phyloP scores from a whole-genome alignment of 257 asterid species.

The Jasminum sambac region DNA sequence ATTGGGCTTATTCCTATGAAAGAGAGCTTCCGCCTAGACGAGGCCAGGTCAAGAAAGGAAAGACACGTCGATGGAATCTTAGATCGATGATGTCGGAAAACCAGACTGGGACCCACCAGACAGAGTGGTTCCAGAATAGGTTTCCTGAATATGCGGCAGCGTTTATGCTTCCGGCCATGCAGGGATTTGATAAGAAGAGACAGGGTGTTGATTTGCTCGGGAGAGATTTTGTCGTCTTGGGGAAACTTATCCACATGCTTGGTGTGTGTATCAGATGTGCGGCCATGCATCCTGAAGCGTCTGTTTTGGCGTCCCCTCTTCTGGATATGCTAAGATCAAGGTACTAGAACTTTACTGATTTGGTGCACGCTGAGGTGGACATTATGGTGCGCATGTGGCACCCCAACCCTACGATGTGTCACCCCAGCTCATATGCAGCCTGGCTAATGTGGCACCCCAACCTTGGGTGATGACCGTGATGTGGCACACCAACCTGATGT shows the following conservation, averaged over 20 bases:
- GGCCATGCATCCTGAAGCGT: constrained; percentile 97
- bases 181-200: constrained; percentile 80
- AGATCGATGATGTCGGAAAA: constrained; percentile 39
- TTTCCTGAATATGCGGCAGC: constrained; percentile 92
- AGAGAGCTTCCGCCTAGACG: constrained; percentile 77
- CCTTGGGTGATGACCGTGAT: too few relatives aligned
- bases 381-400: too few relatives aligned
- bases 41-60: constrained; percentile 57
- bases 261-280: constrained; percentile 92
- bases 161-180: constrained; percentile 96
- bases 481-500: too few relatives aligned
- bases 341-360: constrained; percentile 35
- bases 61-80: constrained; percentile 76
- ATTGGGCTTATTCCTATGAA: constrained; percentile 85
- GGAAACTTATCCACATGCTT: constrained; percentile 86
- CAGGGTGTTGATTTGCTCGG: constrained; percentile 91
- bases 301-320: constrained; percentile 79
- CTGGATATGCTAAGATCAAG: constrained; percentile 85
- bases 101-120: constrained; percentile 42
- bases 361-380: not conserved
- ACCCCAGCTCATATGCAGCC: too few relatives aligned
- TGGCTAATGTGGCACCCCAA: too few relatives aligned
- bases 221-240: constrained; percentile 81
- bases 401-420: too few relatives aligned
- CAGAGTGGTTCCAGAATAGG: constrained; percentile 57